Evolutionary conservation across 176 grass and related monocot genomes (phyloP).

Genomic region (Dactylis glomerata): DNA sequence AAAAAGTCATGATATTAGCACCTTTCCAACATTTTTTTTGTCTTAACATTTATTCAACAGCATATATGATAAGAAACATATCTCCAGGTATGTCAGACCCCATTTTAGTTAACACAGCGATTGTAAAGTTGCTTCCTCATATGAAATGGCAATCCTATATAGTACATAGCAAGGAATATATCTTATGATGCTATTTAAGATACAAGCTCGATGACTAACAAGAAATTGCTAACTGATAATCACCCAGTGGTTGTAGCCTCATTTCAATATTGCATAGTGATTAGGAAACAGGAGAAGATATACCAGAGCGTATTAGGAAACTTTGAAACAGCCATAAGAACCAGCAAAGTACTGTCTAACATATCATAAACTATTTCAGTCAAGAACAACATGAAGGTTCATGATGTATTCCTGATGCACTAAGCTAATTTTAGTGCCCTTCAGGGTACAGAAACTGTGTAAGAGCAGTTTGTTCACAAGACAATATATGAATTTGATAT

Average conservation of each 20-base stretch:
- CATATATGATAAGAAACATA: neutral
- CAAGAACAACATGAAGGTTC: neutral
- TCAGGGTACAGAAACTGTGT: neutral
- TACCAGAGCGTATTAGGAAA: neutral
- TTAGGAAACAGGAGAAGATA: neutral
- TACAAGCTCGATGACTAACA: neutral
- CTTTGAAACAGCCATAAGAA: neutral
- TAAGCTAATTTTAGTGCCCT: neutral
- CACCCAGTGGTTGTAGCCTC: neutral
- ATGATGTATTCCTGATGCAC: neutral
- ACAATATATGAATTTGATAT: neutral
- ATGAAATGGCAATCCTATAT: neutral
- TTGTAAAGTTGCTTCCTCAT: neutral
- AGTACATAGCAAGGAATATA: neutral
- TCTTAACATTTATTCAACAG: neutral
- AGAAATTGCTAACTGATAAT: neutral
- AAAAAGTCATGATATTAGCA: neutral
- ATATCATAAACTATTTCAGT: neutral
- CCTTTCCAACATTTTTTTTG: neutral
- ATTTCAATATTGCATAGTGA: constrained; percentile 9
- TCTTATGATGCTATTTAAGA: neutral
- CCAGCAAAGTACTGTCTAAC: neutral
- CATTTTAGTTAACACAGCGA: constrained; percentile 5
- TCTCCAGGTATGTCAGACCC: neutral
- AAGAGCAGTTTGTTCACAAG: neutral